Conservation (phyloP, 208 protist genomes). For the Leishmania aethiopica region DNA sequence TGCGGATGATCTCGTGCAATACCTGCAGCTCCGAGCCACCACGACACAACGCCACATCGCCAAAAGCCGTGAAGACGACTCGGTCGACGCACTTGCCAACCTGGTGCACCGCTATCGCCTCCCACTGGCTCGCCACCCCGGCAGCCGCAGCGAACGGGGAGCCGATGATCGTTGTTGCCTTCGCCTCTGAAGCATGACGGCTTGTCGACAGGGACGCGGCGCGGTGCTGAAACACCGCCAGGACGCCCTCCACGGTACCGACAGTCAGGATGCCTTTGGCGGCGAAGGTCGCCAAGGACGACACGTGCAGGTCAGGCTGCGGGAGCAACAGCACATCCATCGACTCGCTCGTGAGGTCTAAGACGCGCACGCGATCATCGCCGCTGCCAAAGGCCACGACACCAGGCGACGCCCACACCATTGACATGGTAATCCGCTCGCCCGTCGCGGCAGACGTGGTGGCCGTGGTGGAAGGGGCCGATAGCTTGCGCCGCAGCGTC, state of each 20-base stretch:
- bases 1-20: conserved; percentile 87
- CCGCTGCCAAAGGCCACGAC: conserved; percentile 79
- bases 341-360: conserved; percentile 76
- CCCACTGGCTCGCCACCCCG: conserved; percentile 60
- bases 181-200: neutral
- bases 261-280: conserved; percentile 49
- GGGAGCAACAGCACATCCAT: conserved; percentile 75
- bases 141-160: conserved; percentile 8
- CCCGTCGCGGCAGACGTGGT: conserved; percentile 28
- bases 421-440: conserved; percentile 37
- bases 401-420: conserved; percentile 74
- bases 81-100: conserved; percentile 66
- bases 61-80: conserved; percentile 56
- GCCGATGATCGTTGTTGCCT: neutral
- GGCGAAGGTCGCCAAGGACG: conserved; percentile 44
- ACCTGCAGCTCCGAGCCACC: conserved; percentile 67
- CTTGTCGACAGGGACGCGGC: neutral
- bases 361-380: conserved; percentile 84
- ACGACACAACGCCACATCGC: conserved; percentile 64
- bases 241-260: conserved; percentile 69
- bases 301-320: conserved; percentile 51
- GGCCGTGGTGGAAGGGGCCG: conserved; percentile 39
- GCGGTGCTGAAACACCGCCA: conserved; percentile 61
- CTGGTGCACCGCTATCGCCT: conserved; percentile 71
- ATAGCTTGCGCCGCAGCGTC: conserved; percentile 73